Evolutionary conservation across 2,329 filamentous ascomycete species (phyloP).

Genomic region (Berkeleyomyces basicola): DNA sequence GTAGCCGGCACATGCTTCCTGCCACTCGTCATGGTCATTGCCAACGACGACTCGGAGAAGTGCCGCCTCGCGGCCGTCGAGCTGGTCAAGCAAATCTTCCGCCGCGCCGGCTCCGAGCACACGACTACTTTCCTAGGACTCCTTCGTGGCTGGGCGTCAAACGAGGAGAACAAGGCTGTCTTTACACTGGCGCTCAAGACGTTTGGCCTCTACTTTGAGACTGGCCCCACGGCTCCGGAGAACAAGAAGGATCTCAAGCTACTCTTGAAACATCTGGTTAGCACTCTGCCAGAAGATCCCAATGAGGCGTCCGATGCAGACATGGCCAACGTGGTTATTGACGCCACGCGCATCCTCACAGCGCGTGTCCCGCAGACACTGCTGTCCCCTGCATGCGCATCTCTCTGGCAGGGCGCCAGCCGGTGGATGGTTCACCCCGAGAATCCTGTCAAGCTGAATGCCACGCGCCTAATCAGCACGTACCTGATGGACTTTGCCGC

Average conservation of each 20-base stretch:
- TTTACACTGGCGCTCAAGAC: conserved; percentile 60
- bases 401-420: conserved; percentile 56
- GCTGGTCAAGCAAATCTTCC: conserved; percentile 66
- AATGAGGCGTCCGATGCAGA: conserved; percentile 37
- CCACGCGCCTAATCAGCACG: conserved; percentile 56
- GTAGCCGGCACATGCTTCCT: conserved; percentile 69
- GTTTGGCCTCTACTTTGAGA: conserved; percentile 71
- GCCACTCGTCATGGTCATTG: conserved; percentile 67
- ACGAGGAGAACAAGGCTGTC: conserved; percentile 52
- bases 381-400: conserved; percentile 40
- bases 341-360: conserved; percentile 50
- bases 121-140: conserved; percentile 53
- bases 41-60: conserved; percentile 74
- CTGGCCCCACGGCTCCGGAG: conserved; percentile 38
- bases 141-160: conserved; percentile 56
- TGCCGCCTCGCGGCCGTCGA: conserved; percentile 70
- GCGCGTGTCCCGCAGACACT: conserved; percentile 47
- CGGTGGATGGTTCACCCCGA: conserved; percentile 57
- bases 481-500: conserved; percentile 68
- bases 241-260: conserved; percentile 52
- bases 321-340: conserved; percentile 56
- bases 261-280: conserved; percentile 37
- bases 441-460: conserved; percentile 56
- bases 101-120: conserved; percentile 56
- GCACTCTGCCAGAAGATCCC: conserved; percentile 28